A percentile compares a stretch with the other conserved stretches of the same genome.
phyloP scores from a whole-genome alignment of 106 monocot genomes.

The Dioscorea alata region DNA sequence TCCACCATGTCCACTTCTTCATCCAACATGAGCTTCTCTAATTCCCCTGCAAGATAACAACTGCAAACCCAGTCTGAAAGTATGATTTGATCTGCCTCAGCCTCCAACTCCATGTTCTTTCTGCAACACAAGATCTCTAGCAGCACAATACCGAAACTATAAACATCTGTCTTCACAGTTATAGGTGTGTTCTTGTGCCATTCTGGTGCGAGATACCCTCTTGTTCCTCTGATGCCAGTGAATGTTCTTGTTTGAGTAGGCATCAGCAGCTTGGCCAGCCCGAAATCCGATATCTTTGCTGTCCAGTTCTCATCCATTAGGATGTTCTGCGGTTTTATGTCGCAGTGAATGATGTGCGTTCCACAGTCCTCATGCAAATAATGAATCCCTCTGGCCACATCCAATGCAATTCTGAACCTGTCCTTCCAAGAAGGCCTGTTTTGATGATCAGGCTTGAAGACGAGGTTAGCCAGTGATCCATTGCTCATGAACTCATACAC shows the following conservation, averaged over 20 bases:
- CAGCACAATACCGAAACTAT: conserved; percentile 42
- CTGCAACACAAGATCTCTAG: conserved; percentile 33
- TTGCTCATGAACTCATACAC: conserved; percentile 34
- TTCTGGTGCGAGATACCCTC: conserved; percentile 18
- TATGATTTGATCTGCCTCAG: not conserved
- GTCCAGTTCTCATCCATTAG: not conserved
- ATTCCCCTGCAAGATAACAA: not conserved
- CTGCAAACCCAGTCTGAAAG: conserved; percentile 9
- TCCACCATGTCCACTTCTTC: conserved; percentile 6
- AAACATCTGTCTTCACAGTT: conserved; percentile 35
- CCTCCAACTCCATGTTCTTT: conserved; percentile 23
- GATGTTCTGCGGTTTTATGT: conserved; percentile 14
- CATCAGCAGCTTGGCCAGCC: conserved; percentile 18
- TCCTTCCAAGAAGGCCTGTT: conserved; percentile 11
- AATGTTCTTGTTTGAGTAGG: conserved; percentile 12
- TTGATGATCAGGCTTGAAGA: conserved; percentile 5
- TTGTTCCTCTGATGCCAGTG: conserved; percentile 14
- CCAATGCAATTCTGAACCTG: not conserved
- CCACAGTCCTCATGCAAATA: conserved; percentile 12
- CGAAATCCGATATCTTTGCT: conserved; percentile 18
- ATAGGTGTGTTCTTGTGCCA: conserved; percentile 13
- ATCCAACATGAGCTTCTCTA: not conserved
- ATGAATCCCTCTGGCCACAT: conserved; percentile 10
- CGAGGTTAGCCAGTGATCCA: conserved; percentile 16
- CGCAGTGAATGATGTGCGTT: conserved; percentile 17